phyloP scores from a whole-genome alignment of 129 eudicot genomes.

The Saposhnikovia divaricata region DNA sequence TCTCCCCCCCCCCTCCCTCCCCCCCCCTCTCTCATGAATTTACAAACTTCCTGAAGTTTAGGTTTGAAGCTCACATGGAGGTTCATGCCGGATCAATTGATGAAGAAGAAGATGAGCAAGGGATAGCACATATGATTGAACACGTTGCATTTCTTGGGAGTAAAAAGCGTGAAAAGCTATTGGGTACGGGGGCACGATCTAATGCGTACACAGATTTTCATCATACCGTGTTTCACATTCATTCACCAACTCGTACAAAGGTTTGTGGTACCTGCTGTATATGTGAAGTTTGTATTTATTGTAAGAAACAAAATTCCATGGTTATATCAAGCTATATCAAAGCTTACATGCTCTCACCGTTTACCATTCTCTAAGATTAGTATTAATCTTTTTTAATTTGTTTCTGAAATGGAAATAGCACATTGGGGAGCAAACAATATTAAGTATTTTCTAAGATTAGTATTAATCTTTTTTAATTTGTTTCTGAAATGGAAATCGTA shows the following conservation, averaged over 20 bases:
- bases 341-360: not conserved
- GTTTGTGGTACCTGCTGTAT: constrained; percentile 25
- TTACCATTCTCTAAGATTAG: not conserved
- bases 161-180: constrained; percentile 91
- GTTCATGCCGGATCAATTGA: constrained; percentile 95
- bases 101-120: constrained; percentile 99
- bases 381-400: not conserved
- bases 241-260: constrained; percentile 82
- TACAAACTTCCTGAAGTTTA: constrained; percentile 17
- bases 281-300: not conserved
- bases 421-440: not conserved
- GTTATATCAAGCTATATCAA: not conserved
- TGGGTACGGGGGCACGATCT: constrained; percentile 97
- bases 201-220: constrained; percentile 99
- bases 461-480: not conserved
- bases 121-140: constrained; percentile 99
- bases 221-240: constrained; percentile 97
- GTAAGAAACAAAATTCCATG: not conserved
- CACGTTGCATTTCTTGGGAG: constrained; percentile 99
- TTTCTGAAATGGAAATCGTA: not conserved
- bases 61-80: constrained; percentile 99
- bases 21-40: not conserved
- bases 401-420: not conserved
- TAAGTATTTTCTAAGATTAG: not conserved
- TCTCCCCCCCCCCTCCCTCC: too few species aligned